Base-by-base conservation (phyloP, 225 moss, liverwort and hornwort species). In the Pseudoscleropodium purum region DNA sequence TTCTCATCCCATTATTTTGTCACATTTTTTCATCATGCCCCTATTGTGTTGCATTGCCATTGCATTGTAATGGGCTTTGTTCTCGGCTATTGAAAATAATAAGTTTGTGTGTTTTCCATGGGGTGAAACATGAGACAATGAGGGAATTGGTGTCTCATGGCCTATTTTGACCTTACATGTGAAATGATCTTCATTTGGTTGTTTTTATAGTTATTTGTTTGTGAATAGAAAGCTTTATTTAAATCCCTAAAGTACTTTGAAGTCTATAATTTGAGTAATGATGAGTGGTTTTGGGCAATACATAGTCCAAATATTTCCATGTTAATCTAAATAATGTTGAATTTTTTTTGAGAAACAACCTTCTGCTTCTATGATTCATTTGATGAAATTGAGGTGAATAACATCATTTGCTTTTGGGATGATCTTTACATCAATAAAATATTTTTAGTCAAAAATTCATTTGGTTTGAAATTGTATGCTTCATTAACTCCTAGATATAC, bases 161-260 rank as follows among this genome's bases (percentile, higher is more conserved):
- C 36, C 36, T 51, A 24, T 77, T 36, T 36, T 77, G 52, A 52
- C 2, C 36, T 77, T 24, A 5, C 0, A 7, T 52, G 36, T 54
- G 23, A 37, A 54, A 37, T 54, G 78, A 1, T 37, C 8, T 57
- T n/a, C 25, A 59, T 57, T n/a, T 59, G 27, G 11, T 0, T 59
- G 0, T 57, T n/a, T 56, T 60, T 60, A 7, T 39, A 60, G 19
- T 39, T 80, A 18, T 18, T 29, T 5, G 29, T 5, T 11, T 17
- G 1, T 80, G 27, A 18, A 39, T 18, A 27, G 41, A 19, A 39
- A 60, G 6, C 6, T 60, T 29, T 29, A 39, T 29, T 59, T 18
- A 1, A 3, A 24, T 4, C 13, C 30, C 6, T 10, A 7, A 2
- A 5, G 18, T 81, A 19, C 20, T 29, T 0, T 81, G 16, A 13